These are phyloP conservation scores for Termitomyces sp. DNA, from an alignment of 768 basidiomycete genomes.

Conservation along the genomic window DNA sequence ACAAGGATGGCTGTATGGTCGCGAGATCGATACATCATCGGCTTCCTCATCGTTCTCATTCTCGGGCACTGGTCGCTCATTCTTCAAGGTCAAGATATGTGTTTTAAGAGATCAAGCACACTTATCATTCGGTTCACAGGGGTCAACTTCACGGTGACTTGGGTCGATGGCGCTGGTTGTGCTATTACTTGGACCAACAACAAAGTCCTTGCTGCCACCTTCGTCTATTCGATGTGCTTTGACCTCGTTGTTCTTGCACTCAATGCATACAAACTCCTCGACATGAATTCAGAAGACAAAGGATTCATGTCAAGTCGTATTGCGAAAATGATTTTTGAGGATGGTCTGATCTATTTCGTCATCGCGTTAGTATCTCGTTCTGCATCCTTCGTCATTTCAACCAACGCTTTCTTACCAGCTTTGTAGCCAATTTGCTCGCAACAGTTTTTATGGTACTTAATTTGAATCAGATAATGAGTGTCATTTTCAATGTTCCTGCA, in stretches of 20 bases:
- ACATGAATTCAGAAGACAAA: slow-evolving; percentile 20
- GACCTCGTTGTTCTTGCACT: slow-evolving; percentile 61
- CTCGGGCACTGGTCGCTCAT: slow-evolving; percentile 73
- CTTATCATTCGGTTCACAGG: slow-evolving; percentile 33
- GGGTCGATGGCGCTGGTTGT: slow-evolving; percentile 49
- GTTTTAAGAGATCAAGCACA: background rate
- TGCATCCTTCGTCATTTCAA: background rate
- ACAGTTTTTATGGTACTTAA: slow-evolving; percentile 67
- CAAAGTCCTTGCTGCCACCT: slow-evolving; percentile 62
- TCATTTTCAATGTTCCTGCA: slow-evolving; percentile 67
- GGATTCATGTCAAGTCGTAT: slow-evolving; percentile 43
- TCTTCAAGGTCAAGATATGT: slow-evolving; percentile 48
- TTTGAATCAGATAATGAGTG: slow-evolving; percentile 64
- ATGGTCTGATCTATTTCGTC: slow-evolving; percentile 74
- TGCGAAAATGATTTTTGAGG: slow-evolving; percentile 63
- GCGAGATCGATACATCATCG: slow-evolving; percentile 51
- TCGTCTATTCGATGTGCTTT: slow-evolving; percentile 77
- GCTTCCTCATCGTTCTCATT: slow-evolving; percentile 50
- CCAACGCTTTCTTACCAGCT: slow-evolving; percentile 27
- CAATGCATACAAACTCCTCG: slow-evolving; percentile 57
- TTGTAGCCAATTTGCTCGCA: slow-evolving; percentile 41
- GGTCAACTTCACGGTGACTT: slow-evolving; percentile 55
- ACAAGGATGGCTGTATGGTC: slow-evolving; percentile 62
- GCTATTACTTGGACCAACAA: slow-evolving; percentile 60
- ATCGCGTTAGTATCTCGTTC: slow-evolving; percentile 52